These are phyloP conservation scores for Torrubiella hemipterigena DNA, from an alignment of 2,329 filamentous ascomycete genomes.

Conservation along the genomic window DNA sequence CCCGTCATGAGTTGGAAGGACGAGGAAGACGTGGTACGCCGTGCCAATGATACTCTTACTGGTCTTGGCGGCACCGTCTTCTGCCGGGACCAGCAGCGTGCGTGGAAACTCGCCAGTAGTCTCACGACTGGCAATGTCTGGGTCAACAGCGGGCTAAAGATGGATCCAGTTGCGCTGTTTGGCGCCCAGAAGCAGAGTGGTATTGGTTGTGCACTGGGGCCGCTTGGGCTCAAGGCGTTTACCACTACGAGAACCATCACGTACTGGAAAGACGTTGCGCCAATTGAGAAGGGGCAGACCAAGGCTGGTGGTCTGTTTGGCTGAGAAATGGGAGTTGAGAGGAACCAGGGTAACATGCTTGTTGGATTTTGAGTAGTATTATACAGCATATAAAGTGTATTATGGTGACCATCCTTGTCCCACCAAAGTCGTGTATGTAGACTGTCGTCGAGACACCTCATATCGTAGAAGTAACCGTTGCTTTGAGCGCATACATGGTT, in stretches of 20 bases:
- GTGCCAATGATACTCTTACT: slow-evolving; percentile 41
- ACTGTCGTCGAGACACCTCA: no score
- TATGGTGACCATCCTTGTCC: no score
- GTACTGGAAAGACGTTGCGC: slow-evolving; percentile 3
- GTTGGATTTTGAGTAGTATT: no score
- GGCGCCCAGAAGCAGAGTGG: slow-evolving; percentile 33
- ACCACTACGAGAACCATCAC: slow-evolving; percentile 12
- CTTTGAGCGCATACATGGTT: slow-evolving; percentile 16
- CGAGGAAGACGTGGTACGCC: slow-evolving; percentile 46
- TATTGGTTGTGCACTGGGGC: slow-evolving; percentile 28
- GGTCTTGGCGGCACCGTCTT: slow-evolving; percentile 47
- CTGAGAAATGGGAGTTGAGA: no score
- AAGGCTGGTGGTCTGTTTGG: no score
- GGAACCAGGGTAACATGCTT: no score
- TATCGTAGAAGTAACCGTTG: no score
- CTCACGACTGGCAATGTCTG: slow-evolving; percentile 47
- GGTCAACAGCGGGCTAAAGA: slow-evolving; percentile 45
- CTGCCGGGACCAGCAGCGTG: slow-evolving; percentile 36
- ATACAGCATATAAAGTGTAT: no score
- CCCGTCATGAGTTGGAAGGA: slow-evolving; percentile 48
- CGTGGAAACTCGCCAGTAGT: slow-evolving; percentile 35
- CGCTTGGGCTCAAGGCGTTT: slow-evolving; percentile 23
- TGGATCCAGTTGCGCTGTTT: slow-evolving; percentile 20
- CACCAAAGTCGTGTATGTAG: no score
- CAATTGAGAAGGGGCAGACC: no score